A percentile compares a stretch with the other conserved stretches of the same genome.
Conservation (phyloP, 2,329 filamentous ascomycete genomes). For the Elsinoe fawcettii region DNA sequence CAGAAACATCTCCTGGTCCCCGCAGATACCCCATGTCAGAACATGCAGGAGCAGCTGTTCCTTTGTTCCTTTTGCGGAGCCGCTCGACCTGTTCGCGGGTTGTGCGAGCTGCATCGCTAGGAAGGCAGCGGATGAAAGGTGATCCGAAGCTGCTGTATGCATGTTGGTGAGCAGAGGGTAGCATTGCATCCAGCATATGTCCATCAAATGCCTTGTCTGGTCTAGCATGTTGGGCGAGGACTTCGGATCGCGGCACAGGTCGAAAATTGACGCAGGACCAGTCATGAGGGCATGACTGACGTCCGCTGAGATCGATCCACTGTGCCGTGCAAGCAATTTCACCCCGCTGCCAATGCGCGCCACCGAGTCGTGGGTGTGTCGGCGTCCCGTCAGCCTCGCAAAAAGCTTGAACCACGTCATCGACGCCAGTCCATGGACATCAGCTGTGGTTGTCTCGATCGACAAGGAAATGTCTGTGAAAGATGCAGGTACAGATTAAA, state of each 20-base stretch:
- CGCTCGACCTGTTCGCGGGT: neutral
- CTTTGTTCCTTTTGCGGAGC: neutral
- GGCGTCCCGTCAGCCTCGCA: neutral
- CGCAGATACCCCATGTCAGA: neutral
- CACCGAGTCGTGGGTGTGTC: neutral
- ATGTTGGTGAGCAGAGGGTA: neutral
- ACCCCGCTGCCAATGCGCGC: neutral
- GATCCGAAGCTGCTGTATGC: neutral
- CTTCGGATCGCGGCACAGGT: neutral
- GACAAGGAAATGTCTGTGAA: neutral
- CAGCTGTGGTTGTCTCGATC: neutral
- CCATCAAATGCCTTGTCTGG: neutral
- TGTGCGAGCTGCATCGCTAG: neutral
- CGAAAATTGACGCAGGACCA: neutral
- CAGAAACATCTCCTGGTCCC: neutral
- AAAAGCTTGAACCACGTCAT: conserved; percentile 12
- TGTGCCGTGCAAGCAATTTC: neutral
- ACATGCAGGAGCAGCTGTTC: neutral
- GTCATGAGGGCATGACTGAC: neutral
- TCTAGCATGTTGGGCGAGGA: neutral
- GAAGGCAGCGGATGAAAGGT: neutral
- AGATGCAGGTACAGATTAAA: neutral
- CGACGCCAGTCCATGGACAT: neutral
- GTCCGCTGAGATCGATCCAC: neutral
- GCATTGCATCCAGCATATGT: neutral